phyloP scores from a whole-genome alignment of 148 eudicot species.

The Chenopodium berlandieri region DNA sequence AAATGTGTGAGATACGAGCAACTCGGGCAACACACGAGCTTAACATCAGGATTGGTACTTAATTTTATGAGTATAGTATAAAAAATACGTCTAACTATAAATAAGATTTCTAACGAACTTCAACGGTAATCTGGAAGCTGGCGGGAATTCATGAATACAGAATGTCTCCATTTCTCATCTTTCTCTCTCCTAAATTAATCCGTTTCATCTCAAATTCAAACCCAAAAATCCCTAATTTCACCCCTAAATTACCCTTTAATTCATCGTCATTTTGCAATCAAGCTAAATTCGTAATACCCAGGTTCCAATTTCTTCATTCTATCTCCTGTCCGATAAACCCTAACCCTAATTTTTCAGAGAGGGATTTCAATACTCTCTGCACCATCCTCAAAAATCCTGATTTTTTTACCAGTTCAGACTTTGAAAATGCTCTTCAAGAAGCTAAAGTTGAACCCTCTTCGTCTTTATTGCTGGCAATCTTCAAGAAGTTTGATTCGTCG shows the following conservation, averaged over 20 bases:
- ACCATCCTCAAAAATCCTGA: constrained; percentile 40
- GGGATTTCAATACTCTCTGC: constrained; percentile 38
- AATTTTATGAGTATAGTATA: too few relatives aligned
- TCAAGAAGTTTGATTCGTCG: constrained; percentile 46
- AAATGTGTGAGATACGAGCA: too few relatives aligned
- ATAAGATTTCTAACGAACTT: background rate
- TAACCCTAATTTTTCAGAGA: constrained; percentile 28
- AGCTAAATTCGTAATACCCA: constrained; percentile 7
- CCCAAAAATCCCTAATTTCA: constrained; percentile 16
- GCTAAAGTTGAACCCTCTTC: constrained; percentile 33
- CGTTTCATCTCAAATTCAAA: constrained; percentile 24
- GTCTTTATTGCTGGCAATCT: constrained; percentile 37
- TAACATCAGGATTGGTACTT: too few relatives aligned
- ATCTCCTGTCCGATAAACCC: constrained; percentile 27
- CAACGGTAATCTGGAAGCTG: constrained; percentile 12
- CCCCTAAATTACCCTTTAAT: constrained; percentile 15
- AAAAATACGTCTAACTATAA: too few relatives aligned
- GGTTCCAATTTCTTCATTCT: constrained; percentile 17
- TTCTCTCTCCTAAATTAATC: constrained; percentile 29
- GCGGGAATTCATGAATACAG: constrained; percentile 21
- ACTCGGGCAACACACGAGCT: too few relatives aligned
- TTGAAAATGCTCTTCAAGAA: constrained; percentile 41
- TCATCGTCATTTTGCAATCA: constrained; percentile 12
- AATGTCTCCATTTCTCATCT: constrained; percentile 22
- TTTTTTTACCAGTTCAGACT: constrained; percentile 31